phyloP scores from a whole-genome alignment of 306 rosid species.

The Castanea crenata region DNA sequence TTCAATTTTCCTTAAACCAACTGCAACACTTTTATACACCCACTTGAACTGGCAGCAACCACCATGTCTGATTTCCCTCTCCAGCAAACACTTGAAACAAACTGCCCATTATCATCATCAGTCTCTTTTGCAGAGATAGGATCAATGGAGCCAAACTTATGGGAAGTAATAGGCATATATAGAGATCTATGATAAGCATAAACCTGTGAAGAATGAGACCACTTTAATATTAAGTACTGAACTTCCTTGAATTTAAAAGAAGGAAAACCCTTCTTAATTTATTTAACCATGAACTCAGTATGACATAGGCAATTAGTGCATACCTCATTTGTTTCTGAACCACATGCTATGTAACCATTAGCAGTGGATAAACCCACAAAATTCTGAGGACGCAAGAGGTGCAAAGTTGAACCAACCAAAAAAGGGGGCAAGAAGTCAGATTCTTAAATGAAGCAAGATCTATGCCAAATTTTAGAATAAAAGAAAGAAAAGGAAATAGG shows the following conservation, averaged over 20 bases:
- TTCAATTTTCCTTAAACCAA: constrained; percentile 50
- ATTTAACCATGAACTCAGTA: neutral
- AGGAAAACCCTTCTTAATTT: neutral
- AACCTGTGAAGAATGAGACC: constrained; percentile 49
- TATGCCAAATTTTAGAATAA: neutral
- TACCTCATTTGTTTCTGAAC: constrained; percentile 99
- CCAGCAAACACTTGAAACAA: constrained; percentile 98
- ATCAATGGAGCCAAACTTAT: constrained; percentile 80
- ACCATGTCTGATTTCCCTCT: constrained; percentile 79
- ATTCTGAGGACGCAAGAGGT: constrained; percentile 59
- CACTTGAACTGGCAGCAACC: constrained; percentile 88
- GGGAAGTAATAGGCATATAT: constrained; percentile 85
- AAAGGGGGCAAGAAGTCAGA: constrained; percentile 8
- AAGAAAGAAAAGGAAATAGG: neutral
- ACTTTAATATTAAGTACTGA: neutral
- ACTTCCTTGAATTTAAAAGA: neutral
- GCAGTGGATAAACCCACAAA: constrained; percentile 85
- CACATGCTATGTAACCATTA: constrained; percentile 90
- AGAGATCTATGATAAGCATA: constrained; percentile 76
- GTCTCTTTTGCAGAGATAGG: constrained; percentile 85
- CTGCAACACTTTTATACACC: constrained; percentile 83
- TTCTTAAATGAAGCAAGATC: constrained; percentile 20
- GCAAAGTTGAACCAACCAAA: constrained; percentile 31
- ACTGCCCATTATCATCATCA: constrained; percentile 76
- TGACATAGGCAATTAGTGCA: constrained; percentile 14